Evolutionary conservation across 768 basidiomycete genomes (phyloP), one percentile per base, ranked within the genome.

Genomic region (Phlebiopsis flavidoalba): DNA sequence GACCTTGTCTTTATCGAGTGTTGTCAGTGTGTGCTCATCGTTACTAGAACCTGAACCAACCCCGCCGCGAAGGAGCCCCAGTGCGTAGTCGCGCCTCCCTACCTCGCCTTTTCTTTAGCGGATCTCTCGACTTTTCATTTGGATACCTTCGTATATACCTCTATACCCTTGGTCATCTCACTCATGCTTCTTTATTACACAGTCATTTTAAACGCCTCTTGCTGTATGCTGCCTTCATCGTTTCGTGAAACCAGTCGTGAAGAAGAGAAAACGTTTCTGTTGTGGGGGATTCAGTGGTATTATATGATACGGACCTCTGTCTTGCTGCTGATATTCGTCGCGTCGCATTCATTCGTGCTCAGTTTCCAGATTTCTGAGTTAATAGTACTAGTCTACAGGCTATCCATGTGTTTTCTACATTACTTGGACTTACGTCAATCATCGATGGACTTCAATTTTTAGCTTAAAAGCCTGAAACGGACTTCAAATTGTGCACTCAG

Each of bases 141-240:
- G 55, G 57, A 58, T 58, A 58, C 61, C 57, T 62, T 37, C 17
- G 51, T 53, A 21, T 37, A 45, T 58, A 57, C 57, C 43, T 62
- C 55, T 62, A 62, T 62, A 62, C 61, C 61, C 61, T 43, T 43
- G 40, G 12, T 43, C 40, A 43, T 43, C 17, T 43, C 40, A 43
- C 17, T 43, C 40, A 12, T 43, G 40, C 40, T 17, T 43, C 17
- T 17, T 17, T 43, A 43, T 43, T 10, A 43, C 40, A 43, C 40
- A 43, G 17, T 43, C 40, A 43, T 43, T 43, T 43, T 43, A 43
- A 43, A 3, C 12, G 40, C 17, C 40, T 43, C 40, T 43, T 43
- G 40, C 40, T 43, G 26, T 31, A 43, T 43, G 40, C 40, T 43
- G 40, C 40, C 17, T 43, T 43, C 40, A 17, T 43, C 17, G 40